A percentile compares a stretch with the other conserved stretches of the same genome.
phyloP scores from a whole-genome alignment of 208 protist genomes.

The Crithidia sp. region DNA sequence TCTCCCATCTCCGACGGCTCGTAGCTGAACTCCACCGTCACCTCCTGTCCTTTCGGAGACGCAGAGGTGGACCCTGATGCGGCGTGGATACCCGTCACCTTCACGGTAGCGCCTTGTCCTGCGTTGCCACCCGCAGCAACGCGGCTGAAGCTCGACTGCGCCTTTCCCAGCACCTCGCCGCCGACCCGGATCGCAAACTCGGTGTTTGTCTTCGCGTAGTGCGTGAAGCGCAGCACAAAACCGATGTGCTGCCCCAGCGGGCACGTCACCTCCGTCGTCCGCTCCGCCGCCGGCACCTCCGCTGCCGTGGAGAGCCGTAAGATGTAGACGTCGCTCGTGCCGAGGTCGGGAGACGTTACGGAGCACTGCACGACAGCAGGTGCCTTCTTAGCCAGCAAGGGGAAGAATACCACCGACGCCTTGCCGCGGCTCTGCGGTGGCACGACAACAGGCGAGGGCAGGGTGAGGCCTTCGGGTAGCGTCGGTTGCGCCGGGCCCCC shows the following conservation, averaged over 20 bases:
- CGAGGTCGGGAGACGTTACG: constrained; percentile 85
- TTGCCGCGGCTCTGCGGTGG: constrained; percentile 62
- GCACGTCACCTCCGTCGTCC: constrained; percentile 79
- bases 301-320: constrained; percentile 70
- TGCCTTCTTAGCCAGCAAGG: constrained; percentile 72
- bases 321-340: constrained; percentile 70
- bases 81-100: constrained; percentile 20
- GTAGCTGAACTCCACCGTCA: constrained; percentile 91
- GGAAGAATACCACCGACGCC: constrained; percentile 88
- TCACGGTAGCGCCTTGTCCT: constrained; percentile 35
- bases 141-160: constrained; percentile 19
- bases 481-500: constrained; percentile 26
- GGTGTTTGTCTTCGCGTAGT: constrained; percentile 65
- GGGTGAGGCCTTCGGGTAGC: constrained; percentile 48
- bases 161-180: constrained; percentile 31
- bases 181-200: constrained; percentile 87
- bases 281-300: constrained; percentile 61
- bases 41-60: constrained; percentile 83
- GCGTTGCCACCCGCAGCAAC: constrained; percentile 25
- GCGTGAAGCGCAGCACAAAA: constrained; percentile 80
- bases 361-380: constrained; percentile 69
- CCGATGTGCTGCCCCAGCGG: constrained; percentile 80
- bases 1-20: constrained; percentile 92
- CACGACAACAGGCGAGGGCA: constrained; percentile 66
- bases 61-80: neutral